Evolutionary conservation across 2,329 filamentous ascomycete species (phyloP).

Genomic region (Monascus ruber): DNA sequence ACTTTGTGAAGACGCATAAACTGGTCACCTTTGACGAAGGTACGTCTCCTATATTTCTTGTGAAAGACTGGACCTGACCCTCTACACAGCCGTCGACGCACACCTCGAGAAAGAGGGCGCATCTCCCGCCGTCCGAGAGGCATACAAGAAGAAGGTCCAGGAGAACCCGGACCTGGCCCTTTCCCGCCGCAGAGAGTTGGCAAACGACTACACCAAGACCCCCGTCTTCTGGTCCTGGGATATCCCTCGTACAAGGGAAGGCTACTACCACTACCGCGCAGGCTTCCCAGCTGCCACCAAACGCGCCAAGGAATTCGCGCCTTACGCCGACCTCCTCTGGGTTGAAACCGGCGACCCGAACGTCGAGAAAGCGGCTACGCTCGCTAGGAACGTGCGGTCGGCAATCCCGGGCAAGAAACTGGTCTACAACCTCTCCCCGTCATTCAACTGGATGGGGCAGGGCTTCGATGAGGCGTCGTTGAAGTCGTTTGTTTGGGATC

Average conservation of each 20-base stretch:
- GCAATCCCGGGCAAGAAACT: slow-evolving; percentile 69
- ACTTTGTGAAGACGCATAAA: slow-evolving; percentile 78
- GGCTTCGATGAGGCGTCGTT: slow-evolving; percentile 76
- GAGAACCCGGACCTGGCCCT: slow-evolving; percentile 65
- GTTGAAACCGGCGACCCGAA: slow-evolving; percentile 88
- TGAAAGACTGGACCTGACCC: too few relatives aligned
- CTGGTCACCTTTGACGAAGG: slow-evolving; percentile 84
- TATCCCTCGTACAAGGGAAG: slow-evolving; percentile 82
- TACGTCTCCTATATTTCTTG: slow-evolving; percentile 9
- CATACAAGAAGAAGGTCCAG: slow-evolving; percentile 53
- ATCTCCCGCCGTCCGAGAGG: slow-evolving; percentile 50
- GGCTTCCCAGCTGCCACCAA: slow-evolving; percentile 83
- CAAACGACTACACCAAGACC: slow-evolving; percentile 52
- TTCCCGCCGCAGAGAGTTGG: slow-evolving; percentile 61
- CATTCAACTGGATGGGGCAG: slow-evolving; percentile 97
- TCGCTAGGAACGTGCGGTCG: slow-evolving; percentile 64
- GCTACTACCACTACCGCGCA: slow-evolving; percentile 45
- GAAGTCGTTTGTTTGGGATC: slow-evolving; percentile 91
- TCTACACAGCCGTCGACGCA: slow-evolving; percentile 51
- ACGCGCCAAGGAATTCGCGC: slow-evolving; percentile 80
- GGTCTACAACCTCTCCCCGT: slow-evolving; percentile 92
- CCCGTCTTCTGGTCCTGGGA: slow-evolving; percentile 83
- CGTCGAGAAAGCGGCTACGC: slow-evolving; percentile 62
- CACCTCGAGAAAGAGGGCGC: slow-evolving; percentile 60
- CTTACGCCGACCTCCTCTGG: slow-evolving; percentile 92